Percentiles rank a stretch among this genome's conserved stretches.
These are phyloP conservation scores for Pythium monospermum DNA, from an alignment of 352 stramenopile genomes.

Conservation along the genomic window DNA sequence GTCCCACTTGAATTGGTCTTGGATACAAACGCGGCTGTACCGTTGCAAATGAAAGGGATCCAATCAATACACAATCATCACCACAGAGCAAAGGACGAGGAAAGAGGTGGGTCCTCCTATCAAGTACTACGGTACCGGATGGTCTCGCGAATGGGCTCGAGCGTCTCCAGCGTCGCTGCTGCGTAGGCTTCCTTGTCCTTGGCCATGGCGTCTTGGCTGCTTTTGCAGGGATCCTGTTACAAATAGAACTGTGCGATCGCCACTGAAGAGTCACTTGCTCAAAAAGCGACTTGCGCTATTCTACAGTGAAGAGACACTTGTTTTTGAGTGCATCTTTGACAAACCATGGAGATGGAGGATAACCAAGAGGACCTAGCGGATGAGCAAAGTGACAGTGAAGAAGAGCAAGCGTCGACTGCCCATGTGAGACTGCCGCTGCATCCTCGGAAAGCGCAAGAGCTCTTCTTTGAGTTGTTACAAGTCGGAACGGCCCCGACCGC, in stretches of 20 bases:
- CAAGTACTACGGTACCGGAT: conserved; percentile 16
- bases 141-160: conserved; percentile 21
- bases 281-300: too few species aligned
- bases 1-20: conserved; percentile 24
- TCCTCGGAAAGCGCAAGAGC: conserved; percentile 20
- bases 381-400: conserved; percentile 4
- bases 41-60: background rate
- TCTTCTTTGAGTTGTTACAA: conserved; percentile 20
- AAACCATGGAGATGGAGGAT: background rate
- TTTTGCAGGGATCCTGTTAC: background rate
- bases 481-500: background rate
- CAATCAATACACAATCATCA: too few species aligned
- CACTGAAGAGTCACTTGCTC: background rate
- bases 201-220: background rate
- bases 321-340: too few species aligned
- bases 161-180: conserved; percentile 12
- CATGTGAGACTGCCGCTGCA: conserved; percentile 14
- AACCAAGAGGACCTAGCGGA: background rate
- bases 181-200: background rate
- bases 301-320: background rate
- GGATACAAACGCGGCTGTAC: conserved; percentile 9
- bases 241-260: background rate
- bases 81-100: too few species aligned
- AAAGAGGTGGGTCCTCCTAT: too few species aligned
- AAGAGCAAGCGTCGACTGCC: conserved; percentile 3